These are phyloP conservation scores for Trichoderma sp. DNA, from an alignment of 2,329 filamentous ascomycete species.

Conservation along the genomic window DNA sequence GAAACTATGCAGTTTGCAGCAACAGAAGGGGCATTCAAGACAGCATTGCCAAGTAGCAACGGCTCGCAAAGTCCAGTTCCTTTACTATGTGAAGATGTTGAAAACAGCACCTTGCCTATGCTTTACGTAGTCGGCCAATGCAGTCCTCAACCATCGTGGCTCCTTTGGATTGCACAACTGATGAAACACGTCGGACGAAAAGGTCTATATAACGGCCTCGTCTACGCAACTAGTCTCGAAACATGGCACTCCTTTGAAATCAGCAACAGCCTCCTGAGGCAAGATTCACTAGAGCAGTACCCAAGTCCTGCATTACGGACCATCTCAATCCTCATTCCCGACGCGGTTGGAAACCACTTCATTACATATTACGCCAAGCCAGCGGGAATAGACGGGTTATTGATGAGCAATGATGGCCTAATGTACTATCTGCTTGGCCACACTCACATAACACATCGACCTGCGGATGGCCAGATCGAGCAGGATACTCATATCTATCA, in stretches of 20 bases:
- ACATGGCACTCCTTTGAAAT: conserved; percentile 4
- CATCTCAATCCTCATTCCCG: neutral
- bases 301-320: neutral
- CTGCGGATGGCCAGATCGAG: neutral
- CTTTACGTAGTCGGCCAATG: conserved; percentile 11
- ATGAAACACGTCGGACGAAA: neutral
- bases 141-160: neutral
- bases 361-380: conserved; percentile 2
- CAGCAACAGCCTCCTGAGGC: neutral
- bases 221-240: neutral
- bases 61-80: neutral
- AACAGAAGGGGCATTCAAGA: neutral
- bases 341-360: neutral
- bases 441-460: neutral
- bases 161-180: neutral
- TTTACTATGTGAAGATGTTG: neutral
- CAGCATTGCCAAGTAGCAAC: neutral
- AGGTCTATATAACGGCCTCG: conserved; percentile 1
- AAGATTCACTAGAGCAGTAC: neutral
- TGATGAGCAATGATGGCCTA: neutral
- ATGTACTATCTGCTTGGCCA: conserved; percentile 6
- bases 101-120: neutral
- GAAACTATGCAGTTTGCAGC: neutral
- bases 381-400: neutral
- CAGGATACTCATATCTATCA: neutral